A percentile compares a stretch with the other conserved stretches of the same genome.
These are phyloP conservation scores for Tripterygium wilfordii DNA, from an alignment of 177 flowering plant species.

Conservation along the genomic window DNA sequence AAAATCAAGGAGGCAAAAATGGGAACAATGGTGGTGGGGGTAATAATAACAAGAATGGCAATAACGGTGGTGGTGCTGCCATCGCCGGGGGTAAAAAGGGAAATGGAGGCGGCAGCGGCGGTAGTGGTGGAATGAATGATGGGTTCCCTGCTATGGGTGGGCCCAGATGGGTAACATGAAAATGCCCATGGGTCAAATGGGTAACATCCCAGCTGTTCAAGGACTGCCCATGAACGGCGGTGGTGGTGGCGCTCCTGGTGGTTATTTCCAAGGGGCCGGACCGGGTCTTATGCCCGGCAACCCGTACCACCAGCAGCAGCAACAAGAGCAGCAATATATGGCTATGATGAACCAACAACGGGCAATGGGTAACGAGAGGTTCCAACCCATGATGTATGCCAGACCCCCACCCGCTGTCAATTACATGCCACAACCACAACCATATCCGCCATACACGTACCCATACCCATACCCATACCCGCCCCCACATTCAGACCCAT, in stretches of 20 bases:
- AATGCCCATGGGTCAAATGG: conserved; percentile 26
- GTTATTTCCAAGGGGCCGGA: conserved; percentile 50
- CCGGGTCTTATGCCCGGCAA: conserved; percentile 46
- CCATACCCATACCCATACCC: too few species aligned
- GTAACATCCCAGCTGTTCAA: conserved; percentile 50
- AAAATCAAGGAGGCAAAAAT: conserved; percentile 5
- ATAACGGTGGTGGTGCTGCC: background rate
- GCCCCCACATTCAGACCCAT: conserved; percentile 27
- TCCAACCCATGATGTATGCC: conserved; percentile 79
- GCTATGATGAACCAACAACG: conserved; percentile 74
- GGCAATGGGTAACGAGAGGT: conserved; percentile 52
- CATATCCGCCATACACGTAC: conserved; percentile 33
- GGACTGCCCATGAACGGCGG: conserved; percentile 54
- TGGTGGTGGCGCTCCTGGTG: conserved; percentile 31
- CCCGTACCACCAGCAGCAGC: conserved; percentile 52
- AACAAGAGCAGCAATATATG: conserved; percentile 24
- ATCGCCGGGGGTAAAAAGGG: conserved; percentile 10
- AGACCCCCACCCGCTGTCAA: conserved; percentile 70
- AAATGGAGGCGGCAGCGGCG: conserved; percentile 18
- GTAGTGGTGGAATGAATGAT: conserved; percentile 23
- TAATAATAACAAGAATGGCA: conserved; percentile 11
- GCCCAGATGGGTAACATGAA: conserved; percentile 16
- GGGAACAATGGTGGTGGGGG: conserved; percentile 26
- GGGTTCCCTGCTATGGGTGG: conserved; percentile 14
- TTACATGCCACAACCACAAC: conserved; percentile 42